Conservation (phyloP, 2,329 filamentous ascomycete species). For the Fusarium euwallaceae region DNA sequence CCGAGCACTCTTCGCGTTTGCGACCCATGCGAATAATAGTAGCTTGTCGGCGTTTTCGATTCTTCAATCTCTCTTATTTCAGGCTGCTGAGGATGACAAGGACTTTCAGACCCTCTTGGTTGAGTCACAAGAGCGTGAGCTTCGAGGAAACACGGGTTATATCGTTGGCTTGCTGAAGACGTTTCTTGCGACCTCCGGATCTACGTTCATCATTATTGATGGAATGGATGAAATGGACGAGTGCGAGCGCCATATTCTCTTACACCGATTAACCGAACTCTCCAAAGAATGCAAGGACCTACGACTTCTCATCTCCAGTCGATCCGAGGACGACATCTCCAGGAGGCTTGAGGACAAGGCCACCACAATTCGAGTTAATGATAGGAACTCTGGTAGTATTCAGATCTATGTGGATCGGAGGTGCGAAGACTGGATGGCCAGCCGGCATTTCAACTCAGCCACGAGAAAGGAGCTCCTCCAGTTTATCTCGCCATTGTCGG, state of each 20-base stretch:
- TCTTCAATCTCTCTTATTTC: not conserved
- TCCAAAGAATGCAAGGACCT: not conserved
- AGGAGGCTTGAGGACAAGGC: not conserved
- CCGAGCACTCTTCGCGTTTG: not conserved
- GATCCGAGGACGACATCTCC: not conserved
- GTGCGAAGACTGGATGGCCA: not conserved
- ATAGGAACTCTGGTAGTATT: not conserved
- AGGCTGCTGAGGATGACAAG: not conserved
- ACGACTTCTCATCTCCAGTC: not conserved
- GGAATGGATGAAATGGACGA: not conserved
- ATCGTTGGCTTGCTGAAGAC: not conserved
- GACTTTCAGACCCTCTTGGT: not conserved
- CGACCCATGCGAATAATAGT: not conserved
- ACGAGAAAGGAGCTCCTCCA: not conserved
- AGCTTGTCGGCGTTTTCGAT: not conserved
- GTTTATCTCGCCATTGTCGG: not conserved
- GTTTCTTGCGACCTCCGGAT: not conserved
- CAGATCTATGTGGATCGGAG: not conserved
- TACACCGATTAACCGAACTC: not conserved
- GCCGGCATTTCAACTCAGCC: not conserved
- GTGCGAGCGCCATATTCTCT: not conserved
- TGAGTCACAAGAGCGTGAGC: constrained; percentile 8
- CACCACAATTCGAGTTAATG: not conserved
- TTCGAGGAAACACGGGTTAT: constrained; percentile 4
- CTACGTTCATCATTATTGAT: not conserved